Percentiles rank a stretch among this genome's conserved stretches.
These are phyloP conservation scores for Dichotomocladium elegans DNA, from an alignment of 371 early-diverging fungal species.

Conservation along the genomic window DNA sequence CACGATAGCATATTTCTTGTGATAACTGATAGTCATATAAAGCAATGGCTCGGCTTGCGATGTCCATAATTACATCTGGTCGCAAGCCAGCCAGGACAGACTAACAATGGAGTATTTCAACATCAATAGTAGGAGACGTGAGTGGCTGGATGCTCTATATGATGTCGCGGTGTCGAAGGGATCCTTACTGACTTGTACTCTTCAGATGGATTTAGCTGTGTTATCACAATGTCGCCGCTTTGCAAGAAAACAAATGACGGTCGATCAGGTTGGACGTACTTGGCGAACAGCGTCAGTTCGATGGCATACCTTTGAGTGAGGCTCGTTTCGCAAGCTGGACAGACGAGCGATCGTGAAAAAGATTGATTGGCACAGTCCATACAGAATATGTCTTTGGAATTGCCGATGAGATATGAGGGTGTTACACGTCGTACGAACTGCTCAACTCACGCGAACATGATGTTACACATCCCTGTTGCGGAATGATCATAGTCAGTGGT, in stretches of 20 bases:
- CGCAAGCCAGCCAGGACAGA: conserved; percentile 72
- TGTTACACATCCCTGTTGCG: conserved; percentile 63
- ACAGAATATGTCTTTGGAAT: conserved; percentile 73
- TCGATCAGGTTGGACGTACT: neutral
- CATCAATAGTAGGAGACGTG: too few relatives aligned
- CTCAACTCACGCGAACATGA: conserved; percentile 65
- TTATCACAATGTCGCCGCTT: conserved; percentile 69
- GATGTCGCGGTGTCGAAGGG: neutral
- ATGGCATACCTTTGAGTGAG: conserved; percentile 49
- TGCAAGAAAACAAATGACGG: neutral
- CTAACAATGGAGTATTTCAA: conserved; percentile 22
- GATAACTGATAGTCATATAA: conserved; percentile 76
- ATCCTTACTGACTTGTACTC: conserved; percentile 58
- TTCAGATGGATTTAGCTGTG: conserved; percentile 69
- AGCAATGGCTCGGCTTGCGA: conserved; percentile 67
- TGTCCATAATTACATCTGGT: conserved; percentile 74
- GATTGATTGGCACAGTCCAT: conserved; percentile 57
- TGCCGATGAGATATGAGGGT: neutral
- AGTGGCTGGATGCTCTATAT: too few relatives aligned
- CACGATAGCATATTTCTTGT: conserved; percentile 62
- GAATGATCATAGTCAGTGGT: neutral
- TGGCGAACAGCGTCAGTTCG: neutral
- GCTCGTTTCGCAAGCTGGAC: conserved; percentile 74
- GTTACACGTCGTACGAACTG: neutral
- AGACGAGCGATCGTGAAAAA: conserved; percentile 58